These are phyloP conservation scores for Pseudogymnoascus sp. DNA, from an alignment of 2,329 filamentous ascomycete genomes.

Conservation along the genomic window DNA sequence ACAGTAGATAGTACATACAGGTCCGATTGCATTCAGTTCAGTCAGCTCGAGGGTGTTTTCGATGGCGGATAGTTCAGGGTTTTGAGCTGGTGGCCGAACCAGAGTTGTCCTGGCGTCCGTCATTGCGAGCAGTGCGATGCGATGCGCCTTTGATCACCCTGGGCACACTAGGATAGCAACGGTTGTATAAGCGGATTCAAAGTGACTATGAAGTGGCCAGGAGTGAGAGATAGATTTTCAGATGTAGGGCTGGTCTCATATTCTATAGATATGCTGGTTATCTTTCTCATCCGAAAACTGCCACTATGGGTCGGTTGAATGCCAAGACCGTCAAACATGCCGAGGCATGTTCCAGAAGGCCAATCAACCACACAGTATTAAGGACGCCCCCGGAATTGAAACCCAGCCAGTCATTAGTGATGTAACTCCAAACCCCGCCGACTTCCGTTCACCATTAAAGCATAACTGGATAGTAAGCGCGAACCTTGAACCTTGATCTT, in stretches of 20 bases:
- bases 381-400: not conserved
- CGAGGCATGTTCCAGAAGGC: slow-evolving; percentile 2
- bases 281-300: slow-evolving; percentile 4
- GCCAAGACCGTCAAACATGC: not conserved
- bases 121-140: slow-evolving; percentile 18
- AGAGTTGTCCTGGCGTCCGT: slow-evolving; percentile 43
- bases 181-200: not conserved
- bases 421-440: not conserved
- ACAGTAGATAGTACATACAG: slow-evolving; percentile 42
- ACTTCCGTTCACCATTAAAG: not conserved
- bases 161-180: not conserved
- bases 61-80: slow-evolving; percentile 66
- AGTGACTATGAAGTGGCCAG: not conserved
- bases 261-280: not conserved
- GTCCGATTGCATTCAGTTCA: slow-evolving; percentile 64
- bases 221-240: not conserved
- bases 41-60: slow-evolving; percentile 86
- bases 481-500: not conserved
- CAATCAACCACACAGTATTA: not conserved
- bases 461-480: not conserved
- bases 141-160: not conserved
- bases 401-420: not conserved
- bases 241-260: not conserved
- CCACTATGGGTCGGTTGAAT: not conserved
- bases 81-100: slow-evolving; percentile 64